Conservation (phyloP, 345 rosid genomes). For the Adansonia digitata region DNA sequence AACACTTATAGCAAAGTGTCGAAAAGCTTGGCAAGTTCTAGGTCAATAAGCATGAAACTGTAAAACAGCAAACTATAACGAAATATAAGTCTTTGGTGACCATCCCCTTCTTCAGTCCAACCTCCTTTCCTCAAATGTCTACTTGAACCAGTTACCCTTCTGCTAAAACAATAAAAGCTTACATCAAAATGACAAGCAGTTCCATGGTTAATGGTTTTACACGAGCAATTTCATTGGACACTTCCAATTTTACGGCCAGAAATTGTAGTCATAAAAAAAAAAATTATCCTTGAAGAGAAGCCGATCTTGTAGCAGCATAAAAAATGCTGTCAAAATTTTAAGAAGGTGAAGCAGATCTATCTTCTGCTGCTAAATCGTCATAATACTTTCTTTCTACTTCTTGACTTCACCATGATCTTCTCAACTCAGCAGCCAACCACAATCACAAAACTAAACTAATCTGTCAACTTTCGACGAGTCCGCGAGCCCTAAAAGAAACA, state of each 20-base stretch:
- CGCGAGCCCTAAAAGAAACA: background rate
- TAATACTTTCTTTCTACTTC: background rate
- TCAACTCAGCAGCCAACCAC: background rate
- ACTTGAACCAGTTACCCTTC: slow-evolving; percentile 32
- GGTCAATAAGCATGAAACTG: background rate
- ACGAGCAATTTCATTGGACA: background rate
- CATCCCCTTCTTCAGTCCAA: slow-evolving; percentile 47
- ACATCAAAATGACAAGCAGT: background rate
- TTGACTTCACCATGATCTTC: background rate
- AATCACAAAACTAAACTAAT: background rate
- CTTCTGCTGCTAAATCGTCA: background rate
- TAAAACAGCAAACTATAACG: background rate
- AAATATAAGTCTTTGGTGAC: slow-evolving; percentile 10
- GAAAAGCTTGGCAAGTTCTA: background rate
- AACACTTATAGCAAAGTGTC: background rate
- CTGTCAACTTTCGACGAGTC: background rate
- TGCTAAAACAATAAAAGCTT: background rate
- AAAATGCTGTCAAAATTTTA: background rate
- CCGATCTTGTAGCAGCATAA: background rate
- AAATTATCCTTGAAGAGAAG: background rate
- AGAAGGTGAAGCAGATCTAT: background rate
- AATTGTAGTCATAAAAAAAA: background rate
- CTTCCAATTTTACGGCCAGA: background rate
- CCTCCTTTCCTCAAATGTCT: slow-evolving; percentile 36
- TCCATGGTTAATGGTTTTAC: background rate